Base-by-base conservation (phyloP, 2,329 filamentous ascomycete species). In the Aspergillus aculeatus region DNA sequence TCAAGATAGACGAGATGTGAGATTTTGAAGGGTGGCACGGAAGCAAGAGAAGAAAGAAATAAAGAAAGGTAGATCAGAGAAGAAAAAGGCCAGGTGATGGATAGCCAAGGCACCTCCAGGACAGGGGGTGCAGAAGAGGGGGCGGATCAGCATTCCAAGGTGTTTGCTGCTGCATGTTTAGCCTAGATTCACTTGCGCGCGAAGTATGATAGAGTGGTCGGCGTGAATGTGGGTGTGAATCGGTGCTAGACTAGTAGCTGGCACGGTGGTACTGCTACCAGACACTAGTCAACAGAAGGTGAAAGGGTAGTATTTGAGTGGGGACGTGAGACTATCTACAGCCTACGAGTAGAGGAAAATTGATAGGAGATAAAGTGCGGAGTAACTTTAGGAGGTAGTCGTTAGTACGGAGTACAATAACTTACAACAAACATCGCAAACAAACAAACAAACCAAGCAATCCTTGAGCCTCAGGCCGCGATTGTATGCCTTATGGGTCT, bases 71-170 rank as follows among this genome's bases (percentile, higher is more conserved):
- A 48, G 41, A 41, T 19, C 35, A 21, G 26, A 52, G 26, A 5
- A 44, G 31, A 47, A 44, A 51, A 44, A 58, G 50, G 55, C 26
- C 47, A 56, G 41, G 29, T 49, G 32, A 54, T 47, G 5, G n/a
- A 7, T 44, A n/a, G 38, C 38, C 38, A 19, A 44, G 38, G 16
- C 38, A 44, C 14, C 38, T n/a, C 38, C 14, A n/a, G 7, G 38
- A 44, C 38, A 44, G 38, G 38, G 38, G 38, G n/a, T 19, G 38
- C 16, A 44, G 38, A 44, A 44, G 38, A 44, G 38, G 38, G 38
- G 38, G 38, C 38, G 38, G 38, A 44, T 44, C 38, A 44, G 16
- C 38, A 44, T 44, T 44, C 38, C 38, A 44, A 6, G 38, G n/a
- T 44, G 38, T 35, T 35, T 35, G 38, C 16, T n/a, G 14, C 38